These are phyloP conservation scores for Austropuccinia psidii DNA, from an alignment of 1,284 basidiomycete genomes.

Conservation along the genomic window DNA sequence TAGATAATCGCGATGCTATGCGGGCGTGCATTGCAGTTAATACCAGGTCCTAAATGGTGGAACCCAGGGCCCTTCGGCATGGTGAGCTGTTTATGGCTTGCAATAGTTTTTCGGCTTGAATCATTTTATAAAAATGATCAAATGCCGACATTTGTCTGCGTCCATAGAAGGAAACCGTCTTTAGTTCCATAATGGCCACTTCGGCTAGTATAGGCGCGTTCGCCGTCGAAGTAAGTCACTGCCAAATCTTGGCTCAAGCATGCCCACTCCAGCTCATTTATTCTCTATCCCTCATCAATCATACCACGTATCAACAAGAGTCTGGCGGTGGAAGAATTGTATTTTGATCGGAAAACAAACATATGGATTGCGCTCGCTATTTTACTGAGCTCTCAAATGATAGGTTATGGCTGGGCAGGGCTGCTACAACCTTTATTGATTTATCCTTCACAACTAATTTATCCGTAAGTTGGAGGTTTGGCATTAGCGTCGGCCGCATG, in stretches of 20 bases:
- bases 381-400: constrained; percentile 33
- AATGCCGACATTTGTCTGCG: background rate
- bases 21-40: constrained; percentile 1
- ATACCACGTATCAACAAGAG: too few species aligned
- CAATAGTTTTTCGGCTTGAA: background rate
- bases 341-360: constrained; percentile 16
- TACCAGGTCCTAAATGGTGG: constrained; percentile 34
- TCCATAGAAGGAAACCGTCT: constrained; percentile 29
- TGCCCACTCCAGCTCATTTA: too few species aligned
- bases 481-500: too few species aligned
- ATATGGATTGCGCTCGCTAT: constrained; percentile 11
- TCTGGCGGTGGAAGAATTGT: constrained; percentile 32
- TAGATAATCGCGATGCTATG: constrained; percentile 16
- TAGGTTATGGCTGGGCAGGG: constrained; percentile 36
- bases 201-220: constrained; percentile 20
- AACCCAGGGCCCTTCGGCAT: constrained; percentile 30
- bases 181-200: constrained; percentile 18
- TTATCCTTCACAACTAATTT: constrained; percentile 32
- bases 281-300: too few species aligned
- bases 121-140: background rate
- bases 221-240: background rate
- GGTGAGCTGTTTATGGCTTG: background rate
- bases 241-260: too few species aligned
- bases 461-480: constrained; percentile 35
- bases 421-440: constrained; percentile 30